A percentile compares a stretch with the other conserved stretches of the same genome.
phyloP scores from a whole-genome alignment of 1,139 yeast genomes.

The Arxiozyma slooffiae region DNA sequence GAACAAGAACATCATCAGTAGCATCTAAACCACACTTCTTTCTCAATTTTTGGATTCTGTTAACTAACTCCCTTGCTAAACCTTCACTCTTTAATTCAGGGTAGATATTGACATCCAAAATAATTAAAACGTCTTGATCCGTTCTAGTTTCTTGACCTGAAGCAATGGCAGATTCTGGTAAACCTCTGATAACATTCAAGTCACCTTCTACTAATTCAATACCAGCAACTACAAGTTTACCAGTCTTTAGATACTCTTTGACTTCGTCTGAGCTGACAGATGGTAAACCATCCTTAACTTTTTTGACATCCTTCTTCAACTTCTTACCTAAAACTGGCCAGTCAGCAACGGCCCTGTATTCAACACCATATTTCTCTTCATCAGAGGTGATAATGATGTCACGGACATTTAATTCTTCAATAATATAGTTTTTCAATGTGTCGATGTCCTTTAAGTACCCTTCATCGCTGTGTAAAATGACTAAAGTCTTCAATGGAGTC shows the following conservation, averaged over 20 bases:
- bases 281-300: conserved; percentile 91
- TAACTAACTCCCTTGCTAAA: conserved; percentile 87
- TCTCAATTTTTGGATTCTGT: conserved; percentile 95
- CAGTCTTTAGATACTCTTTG: conserved; percentile 59
- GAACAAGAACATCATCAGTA: conserved; percentile 88
- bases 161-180: conserved; percentile 53
- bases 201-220: conserved; percentile 82
- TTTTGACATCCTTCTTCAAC: conserved; percentile 85
- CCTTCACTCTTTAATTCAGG: conserved; percentile 90
- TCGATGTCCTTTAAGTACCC: conserved; percentile 69
- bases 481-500: conserved; percentile 84
- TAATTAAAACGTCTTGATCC: conserved; percentile 77
- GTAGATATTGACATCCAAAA: conserved; percentile 78
- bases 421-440: conserved; percentile 65
- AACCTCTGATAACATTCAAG: conserved; percentile 78
- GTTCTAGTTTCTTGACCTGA: conserved; percentile 79
- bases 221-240: conserved; percentile 78
- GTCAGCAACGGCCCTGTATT: conserved; percentile 90
- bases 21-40: conserved; percentile 93
- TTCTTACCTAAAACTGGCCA: conserved; percentile 99
- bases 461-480: conserved; percentile 73
- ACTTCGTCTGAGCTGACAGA: conserved; percentile 71
- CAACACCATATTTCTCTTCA: conserved; percentile 85
- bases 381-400: conserved; percentile 80
- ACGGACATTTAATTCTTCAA: conserved; percentile 88